Percentiles rank a stretch among this genome's conserved stretches.
Evolutionary conservation across 345 rosid genomes (phyloP).

Genomic region (Syzygium aromaticum): DNA sequence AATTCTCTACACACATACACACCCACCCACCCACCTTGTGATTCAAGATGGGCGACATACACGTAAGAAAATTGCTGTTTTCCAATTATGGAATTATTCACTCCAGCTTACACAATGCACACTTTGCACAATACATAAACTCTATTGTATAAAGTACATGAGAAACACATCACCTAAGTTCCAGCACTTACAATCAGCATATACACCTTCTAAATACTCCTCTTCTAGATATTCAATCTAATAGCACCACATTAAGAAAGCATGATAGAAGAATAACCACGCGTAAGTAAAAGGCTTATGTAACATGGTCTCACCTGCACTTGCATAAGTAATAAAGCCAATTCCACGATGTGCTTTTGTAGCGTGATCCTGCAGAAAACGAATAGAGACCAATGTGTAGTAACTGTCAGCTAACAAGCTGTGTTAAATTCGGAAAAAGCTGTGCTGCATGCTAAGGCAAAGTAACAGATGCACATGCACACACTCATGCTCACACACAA

Average conservation of each 20-base stretch:
- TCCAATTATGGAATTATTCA: neutral
- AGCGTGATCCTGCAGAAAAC: constrained; percentile 51
- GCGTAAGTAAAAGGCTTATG: neutral
- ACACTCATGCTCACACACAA: neutral
- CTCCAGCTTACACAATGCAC: neutral
- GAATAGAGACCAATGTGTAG: neutral
- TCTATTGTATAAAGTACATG: neutral
- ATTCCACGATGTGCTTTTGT: constrained; percentile 92
- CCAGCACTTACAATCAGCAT: neutral
- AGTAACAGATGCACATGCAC: neutral
- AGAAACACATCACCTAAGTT: neutral
- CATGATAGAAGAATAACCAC: neutral
- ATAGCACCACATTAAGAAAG: neutral
- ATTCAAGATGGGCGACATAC: neutral
- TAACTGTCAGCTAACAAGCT: neutral
- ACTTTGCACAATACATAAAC: neutral
- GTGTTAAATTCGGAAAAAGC: neutral
- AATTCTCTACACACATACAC: neutral
- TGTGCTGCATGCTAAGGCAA: neutral
- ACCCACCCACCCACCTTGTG: neutral
- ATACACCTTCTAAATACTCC: neutral
- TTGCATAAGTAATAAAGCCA: constrained; percentile 87
- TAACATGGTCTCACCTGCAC: constrained; percentile 46
- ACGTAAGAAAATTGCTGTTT: neutral
- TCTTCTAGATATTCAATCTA: neutral